phyloP scores from a whole-genome alignment of 2,329 filamentous ascomycete genomes.

The Fusarium concolor region DNA sequence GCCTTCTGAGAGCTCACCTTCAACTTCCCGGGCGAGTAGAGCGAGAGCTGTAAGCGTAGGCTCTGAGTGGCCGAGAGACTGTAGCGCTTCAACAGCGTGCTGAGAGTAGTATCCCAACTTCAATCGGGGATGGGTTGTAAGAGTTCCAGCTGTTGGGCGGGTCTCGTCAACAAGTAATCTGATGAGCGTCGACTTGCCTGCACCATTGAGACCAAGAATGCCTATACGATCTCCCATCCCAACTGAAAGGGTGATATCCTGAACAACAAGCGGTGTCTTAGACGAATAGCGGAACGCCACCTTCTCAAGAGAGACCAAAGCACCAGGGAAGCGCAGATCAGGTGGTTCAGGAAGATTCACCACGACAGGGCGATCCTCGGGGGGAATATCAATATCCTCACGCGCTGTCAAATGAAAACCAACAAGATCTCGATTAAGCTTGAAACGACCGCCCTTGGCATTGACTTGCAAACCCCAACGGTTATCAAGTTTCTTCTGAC shows the following conservation, averaged over 20 bases:
- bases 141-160: slow-evolving; percentile 69
- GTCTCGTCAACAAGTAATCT: slow-evolving; percentile 73
- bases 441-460: slow-evolving; percentile 79
- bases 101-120: slow-evolving; percentile 84
- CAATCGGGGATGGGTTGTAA: slow-evolving; percentile 75
- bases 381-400: slow-evolving; percentile 77
- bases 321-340: slow-evolving; percentile 79
- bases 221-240: slow-evolving; percentile 80
- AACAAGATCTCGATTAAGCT: slow-evolving; percentile 78
- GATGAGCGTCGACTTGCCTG: slow-evolving; percentile 84
- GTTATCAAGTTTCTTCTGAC: slow-evolving; percentile 87
- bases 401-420: slow-evolving; percentile 71
- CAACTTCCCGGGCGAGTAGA: slow-evolving; percentile 68
- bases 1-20: slow-evolving; percentile 70
- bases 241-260: slow-evolving; percentile 74
- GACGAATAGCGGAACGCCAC: slow-evolving; percentile 72
- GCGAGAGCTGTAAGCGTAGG: slow-evolving; percentile 72
- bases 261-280: slow-evolving; percentile 59
- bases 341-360: slow-evolving; percentile 71
- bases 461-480: slow-evolving; percentile 81
- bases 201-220: slow-evolving; percentile 82
- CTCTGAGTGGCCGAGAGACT: slow-evolving; percentile 61
- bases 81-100: slow-evolving; percentile 78
- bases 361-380: slow-evolving; percentile 68
- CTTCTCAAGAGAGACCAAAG: slow-evolving; percentile 78